Conservation (phyloP, 2,329 filamentous ascomycete genomes). For the Emergomyces pasteurianus region DNA sequence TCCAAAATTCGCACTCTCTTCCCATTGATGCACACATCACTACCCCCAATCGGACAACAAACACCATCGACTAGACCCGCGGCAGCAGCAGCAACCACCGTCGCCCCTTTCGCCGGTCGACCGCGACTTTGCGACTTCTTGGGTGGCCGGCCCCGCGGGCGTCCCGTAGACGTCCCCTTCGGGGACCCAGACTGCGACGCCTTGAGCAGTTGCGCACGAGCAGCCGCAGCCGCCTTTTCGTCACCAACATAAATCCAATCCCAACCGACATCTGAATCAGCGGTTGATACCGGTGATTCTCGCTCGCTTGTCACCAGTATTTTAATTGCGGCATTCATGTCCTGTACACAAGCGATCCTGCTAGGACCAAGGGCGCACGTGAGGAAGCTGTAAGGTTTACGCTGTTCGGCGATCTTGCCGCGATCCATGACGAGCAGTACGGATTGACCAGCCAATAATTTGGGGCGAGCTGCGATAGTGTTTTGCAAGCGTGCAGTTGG, state of each 20-base stretch:
- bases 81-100: slow-evolving; percentile 20
- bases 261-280: slow-evolving; percentile 33
- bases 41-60: slow-evolving; percentile 18
- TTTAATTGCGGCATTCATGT: slow-evolving; percentile 51
- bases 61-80: slow-evolving; percentile 23
- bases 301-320: slow-evolving; percentile 26
- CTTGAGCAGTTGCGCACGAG: slow-evolving; percentile 24
- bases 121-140: slow-evolving; percentile 4
- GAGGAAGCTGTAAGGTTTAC: slow-evolving; percentile 66
- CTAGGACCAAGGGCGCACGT: slow-evolving; percentile 65
- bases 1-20: slow-evolving; percentile 56
- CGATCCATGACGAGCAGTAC: slow-evolving; percentile 63
- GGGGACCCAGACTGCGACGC: slow-evolving; percentile 10
- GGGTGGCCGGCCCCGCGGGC: not conserved
- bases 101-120: slow-evolving; percentile 29
- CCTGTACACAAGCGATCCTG: slow-evolving; percentile 52
- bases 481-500: slow-evolving; percentile 43
- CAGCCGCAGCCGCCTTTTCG: slow-evolving; percentile 41
- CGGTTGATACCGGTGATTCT: slow-evolving; percentile 5
- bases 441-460: slow-evolving; percentile 50
- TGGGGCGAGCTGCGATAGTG: slow-evolving; percentile 48
- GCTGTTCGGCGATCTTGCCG: slow-evolving; percentile 50
- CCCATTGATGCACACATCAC: slow-evolving; percentile 27
- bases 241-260: slow-evolving; percentile 74
- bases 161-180: not conserved